A percentile compares a stretch with the other conserved stretches of the same genome.
These are phyloP conservation scores for Lepidium aucheri DNA, from an alignment of 345 rosid genomes.

Conservation along the genomic window DNA sequence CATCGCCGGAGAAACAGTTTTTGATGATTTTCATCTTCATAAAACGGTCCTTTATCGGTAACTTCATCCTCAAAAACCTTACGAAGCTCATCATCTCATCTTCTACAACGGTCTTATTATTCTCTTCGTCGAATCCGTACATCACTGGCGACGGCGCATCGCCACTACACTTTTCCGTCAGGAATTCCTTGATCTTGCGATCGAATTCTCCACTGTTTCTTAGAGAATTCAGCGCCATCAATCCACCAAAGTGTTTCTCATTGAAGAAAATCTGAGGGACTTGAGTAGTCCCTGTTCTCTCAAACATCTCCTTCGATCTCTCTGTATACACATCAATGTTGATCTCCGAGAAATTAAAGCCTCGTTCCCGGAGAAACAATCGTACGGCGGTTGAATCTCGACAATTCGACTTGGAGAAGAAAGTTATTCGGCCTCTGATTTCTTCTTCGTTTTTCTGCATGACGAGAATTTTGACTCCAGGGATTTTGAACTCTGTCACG, in stretches of 20 bases:
- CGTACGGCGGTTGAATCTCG: slow-evolving; percentile 78
- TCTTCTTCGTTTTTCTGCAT: slow-evolving; percentile 38
- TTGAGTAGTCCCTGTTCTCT: slow-evolving; percentile 48
- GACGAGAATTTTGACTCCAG: slow-evolving; percentile 72
- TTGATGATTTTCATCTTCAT: slow-evolving; percentile 82
- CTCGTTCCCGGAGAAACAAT: slow-evolving; percentile 44
- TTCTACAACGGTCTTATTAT: slow-evolving; percentile 26
- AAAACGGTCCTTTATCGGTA: slow-evolving; percentile 79
- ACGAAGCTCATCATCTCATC: slow-evolving; percentile 49
- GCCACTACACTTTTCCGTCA: slow-evolving; percentile 38
- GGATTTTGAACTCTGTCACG: slow-evolving; percentile 59
- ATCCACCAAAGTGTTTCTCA: slow-evolving; percentile 69
- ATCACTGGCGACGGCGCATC: slow-evolving; percentile 54
- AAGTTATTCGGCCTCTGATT: slow-evolving; percentile 48
- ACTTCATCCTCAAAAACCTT: slow-evolving; percentile 50
- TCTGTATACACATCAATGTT: slow-evolving; percentile 69
- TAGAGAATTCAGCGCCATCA: slow-evolving; percentile 67
- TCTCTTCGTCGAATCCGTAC: slow-evolving; percentile 66
- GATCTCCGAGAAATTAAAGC: slow-evolving; percentile 61
- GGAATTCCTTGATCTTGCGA: slow-evolving; percentile 44
- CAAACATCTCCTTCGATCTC: slow-evolving; percentile 53
- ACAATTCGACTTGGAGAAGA: slow-evolving; percentile 79
- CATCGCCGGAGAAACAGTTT: slow-evolving; percentile 75
- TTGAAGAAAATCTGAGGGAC: slow-evolving; percentile 93
- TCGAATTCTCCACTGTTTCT: slow-evolving; percentile 67